Evolutionary conservation across 1,139 yeast genomes (phyloP), one percentile per base, ranked within the genome.

Genomic region (Debaryomyces fabryi): DNA sequence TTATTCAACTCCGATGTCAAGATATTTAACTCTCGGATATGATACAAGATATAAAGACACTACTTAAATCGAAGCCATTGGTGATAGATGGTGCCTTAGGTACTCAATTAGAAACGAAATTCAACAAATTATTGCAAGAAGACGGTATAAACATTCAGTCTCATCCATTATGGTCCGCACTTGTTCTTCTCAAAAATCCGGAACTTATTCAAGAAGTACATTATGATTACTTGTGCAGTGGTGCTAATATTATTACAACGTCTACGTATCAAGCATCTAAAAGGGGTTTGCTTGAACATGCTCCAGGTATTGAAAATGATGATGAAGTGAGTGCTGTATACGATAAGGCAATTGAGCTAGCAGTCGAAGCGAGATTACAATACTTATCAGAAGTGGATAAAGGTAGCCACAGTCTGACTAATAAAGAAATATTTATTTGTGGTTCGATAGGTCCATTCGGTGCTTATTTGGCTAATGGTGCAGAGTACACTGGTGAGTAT

Each of bases 391-490:
- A 41, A 12, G 18, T 23, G 24, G 23, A 16, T 18, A n/a, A 36
- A 18, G 39, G 15, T 18, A 37, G 21, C 42, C 10, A 32, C 10
- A 16, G n/a, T 34, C 12, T 13, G 15, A 41, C 37, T 39, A 47
- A 34, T 33, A 39, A 25, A 13, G 30, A 35, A n/a, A 58, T 60
- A 2, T 56, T 52, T 35, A 72, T 84, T 5, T 79, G 79, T 8
- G 91, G 85, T 0, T 80, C 87, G 8, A 61, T 85, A n/a, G 93
- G 92, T 0, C 90, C 93, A 0, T 86, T 81, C 58, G 92, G 91
- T 1, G 85, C 89, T 0, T 81, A 64, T 52, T 62, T 85, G 37
- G 82, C 85, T 23, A 76, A 82, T 53, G 91, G 91, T 0, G 73
- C 84, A 1, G 93, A 86, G 57, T 86, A 83, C 58, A 82, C 85